Base-by-base conservation (phyloP, 164 flowering plant species). In the Saururus chinensis region DNA sequence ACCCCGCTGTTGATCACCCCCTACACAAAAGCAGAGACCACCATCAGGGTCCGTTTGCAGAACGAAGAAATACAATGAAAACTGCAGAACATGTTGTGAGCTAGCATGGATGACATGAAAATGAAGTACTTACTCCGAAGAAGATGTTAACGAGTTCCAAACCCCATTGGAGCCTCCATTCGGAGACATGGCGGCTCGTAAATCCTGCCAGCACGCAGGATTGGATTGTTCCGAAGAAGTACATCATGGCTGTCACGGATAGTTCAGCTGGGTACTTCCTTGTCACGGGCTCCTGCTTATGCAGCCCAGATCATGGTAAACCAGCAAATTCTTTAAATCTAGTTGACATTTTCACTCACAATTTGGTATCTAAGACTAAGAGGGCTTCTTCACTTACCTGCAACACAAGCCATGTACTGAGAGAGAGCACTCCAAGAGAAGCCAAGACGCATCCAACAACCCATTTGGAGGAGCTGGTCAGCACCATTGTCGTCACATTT, bases 371-470 rank as follows among this genome's bases (percentile, higher is more conserved):
- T 30, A 30, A 10, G 42, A 10, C n/a, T n/a, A n/a, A n/a, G 49
- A 12, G 2, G 17, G 4, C 11, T 17, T n/a, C 30, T 2, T 9
- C 17, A 51, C 63, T 52, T 20, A 66, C 68, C 68, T 66, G 68
- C 59, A 66, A 41, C 10, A 66, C 68, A 9, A 66, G 63, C 68
- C 68, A 66, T 19, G 57, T 19, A 35, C 68, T 66, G 9, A 66
- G 42, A 6, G 59, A 60, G 19, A 66, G 57, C 4, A 66, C 41
- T 23, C 63, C 68, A 40, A 66, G 24, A 21, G 63, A 40, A 11
- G 68, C 68, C 12, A 66, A 24, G 20, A 59, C 25, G 40, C 6
- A 66, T 53, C 68, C 68, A n/a, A 66, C 7, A 21, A 55, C 7
- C 68, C 51, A 52, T 40, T 40, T 40, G 13, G 35, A 57, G 0